Evolutionary conservation across 306 rosid species (phyloP).

Genomic region (Quillaja saponaria): DNA sequence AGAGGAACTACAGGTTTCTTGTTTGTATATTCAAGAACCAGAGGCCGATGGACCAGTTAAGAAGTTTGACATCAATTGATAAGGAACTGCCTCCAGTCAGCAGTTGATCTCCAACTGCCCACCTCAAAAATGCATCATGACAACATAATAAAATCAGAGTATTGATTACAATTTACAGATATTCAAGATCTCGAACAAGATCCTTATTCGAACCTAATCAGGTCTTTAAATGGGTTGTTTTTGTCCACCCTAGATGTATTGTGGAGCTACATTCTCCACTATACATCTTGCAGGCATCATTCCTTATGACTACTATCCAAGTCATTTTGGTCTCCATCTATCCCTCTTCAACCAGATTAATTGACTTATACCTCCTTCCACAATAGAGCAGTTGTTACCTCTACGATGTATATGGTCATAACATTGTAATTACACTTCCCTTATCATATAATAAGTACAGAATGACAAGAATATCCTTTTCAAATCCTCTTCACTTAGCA

Average conservation of each 20-base stretch:
- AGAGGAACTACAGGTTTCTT: neutral
- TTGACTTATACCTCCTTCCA: no score
- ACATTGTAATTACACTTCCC: constrained; percentile 26
- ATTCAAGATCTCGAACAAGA: neutral
- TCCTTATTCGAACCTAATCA: constrained; percentile 12
- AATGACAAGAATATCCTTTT: constrained; percentile 17
- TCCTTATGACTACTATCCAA: constrained; percentile 13
- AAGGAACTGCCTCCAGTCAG: constrained; percentile 17
- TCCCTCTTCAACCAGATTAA: constrained; percentile 17
- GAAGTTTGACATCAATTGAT: neutral
- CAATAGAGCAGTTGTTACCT: no score
- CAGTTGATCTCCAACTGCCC: neutral
- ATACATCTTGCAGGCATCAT: constrained; percentile 15
- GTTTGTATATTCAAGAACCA: constrained; percentile 5
- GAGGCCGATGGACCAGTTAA: neutral
- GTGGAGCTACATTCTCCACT: constrained; percentile 19
- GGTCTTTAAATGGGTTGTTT: constrained; percentile 13
- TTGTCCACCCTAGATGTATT: constrained; percentile 7
- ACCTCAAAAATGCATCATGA: neutral
- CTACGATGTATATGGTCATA: constrained; percentile 13
- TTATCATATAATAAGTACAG: no score
- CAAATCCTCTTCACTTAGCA: constrained; percentile 17
- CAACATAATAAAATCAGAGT: neutral
- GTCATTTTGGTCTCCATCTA: constrained; percentile 18
- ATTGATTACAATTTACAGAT: neutral